Evolutionary conservation across 768 basidiomycete species (phyloP), one percentile per base, ranked within the genome.

Genomic region (Lactarius akahatsu): DNA sequence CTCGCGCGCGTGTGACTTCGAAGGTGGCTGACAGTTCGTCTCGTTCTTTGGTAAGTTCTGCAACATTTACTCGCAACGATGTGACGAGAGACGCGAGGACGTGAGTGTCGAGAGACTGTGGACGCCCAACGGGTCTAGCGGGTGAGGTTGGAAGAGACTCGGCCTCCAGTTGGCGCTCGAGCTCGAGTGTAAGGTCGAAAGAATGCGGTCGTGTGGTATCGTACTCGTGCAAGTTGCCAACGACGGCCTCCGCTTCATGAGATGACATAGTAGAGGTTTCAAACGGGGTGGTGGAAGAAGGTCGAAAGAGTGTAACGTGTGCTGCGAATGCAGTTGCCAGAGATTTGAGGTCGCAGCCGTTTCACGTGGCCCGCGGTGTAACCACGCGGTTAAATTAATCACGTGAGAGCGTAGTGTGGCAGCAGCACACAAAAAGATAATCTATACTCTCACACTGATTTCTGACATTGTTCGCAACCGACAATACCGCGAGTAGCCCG

Each of bases 51-150:
- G 87, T 84, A 66, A 87, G 78, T 36, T 86, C 85, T 2, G 80
- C 77, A 58, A 94, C 74, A 26, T 84, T 83, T n/a, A 85, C 78
- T 59, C 88, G 85, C 61, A 94, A 82, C 73, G 90, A 85, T 54
- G 85, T 86, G 57, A 94, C 79, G 70, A 94, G 87, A 68, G 90
- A 88, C 8, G 88, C 86, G 36, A 94, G 82, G 47, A 94, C 83
- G 26, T 88, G 82, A 7, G 89, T 84, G 74, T 94, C 92, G 56
- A 92, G 81, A 1, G 86, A 85, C 55, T 80, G 78, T 36, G 81
- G 77, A 72, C 83, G 74, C 63, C 76, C 69, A 34, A 70, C 54
- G 30, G 58, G 57, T 57, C 34, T 45, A 52, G 61, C 69, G 23
- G 81, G 80, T 0, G 81, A 80, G 55, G 81, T 81, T 2, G 83